Base-by-base conservation (phyloP, 2,329 filamentous ascomycete species). In the Pseudovirgaria hyperparasitica region DNA sequence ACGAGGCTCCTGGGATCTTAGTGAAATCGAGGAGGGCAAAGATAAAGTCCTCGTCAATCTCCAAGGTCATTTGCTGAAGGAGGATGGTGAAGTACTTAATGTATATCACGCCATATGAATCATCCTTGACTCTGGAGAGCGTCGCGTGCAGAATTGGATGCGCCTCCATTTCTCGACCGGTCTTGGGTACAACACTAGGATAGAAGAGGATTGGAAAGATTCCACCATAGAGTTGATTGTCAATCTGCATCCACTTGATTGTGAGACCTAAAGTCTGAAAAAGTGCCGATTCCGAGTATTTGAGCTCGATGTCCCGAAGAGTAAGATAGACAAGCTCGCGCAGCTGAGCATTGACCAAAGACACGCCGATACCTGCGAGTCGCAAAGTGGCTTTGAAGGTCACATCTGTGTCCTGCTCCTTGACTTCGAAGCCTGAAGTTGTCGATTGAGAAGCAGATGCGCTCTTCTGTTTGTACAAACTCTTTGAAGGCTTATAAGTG, bases 221-320 rank as follows among this genome's bases (percentile, higher is more conserved):
- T 15, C 92, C 90, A 16, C 92, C 92, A 45, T 98, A 98, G 9
- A 98, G 71, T 54, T 98, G 90, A 43, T 98, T 98, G 56, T 98
- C 90, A 41, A 98, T 82, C 55, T 98, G 90, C 16, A 98, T 90
- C 92, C 92, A 98, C 54, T 98, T 96, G 50, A 96, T 78, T 0
- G 84, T 82, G 26, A 90, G 64, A 25, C 82, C 87, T 35, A 94
- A 58, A 1, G 85, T 96, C 55, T 98, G 90, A 47, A 93, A 93
- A 10, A 94, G 63, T 11, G 76, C 71, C n/a, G 90, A 96, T 45
- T 98, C 90, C 30, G 76, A 84, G 54, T 90, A 93, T 34, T 86
- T 85, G 37, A 98, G 59, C 41, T 90, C 77, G 15, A 96, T 81
- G 35, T 93, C 87, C 26, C 87, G 71, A 55, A 94, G 78, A 0